Base-by-base conservation (phyloP, 768 basidiomycete species). In the Agaricus subrufescens region DNA sequence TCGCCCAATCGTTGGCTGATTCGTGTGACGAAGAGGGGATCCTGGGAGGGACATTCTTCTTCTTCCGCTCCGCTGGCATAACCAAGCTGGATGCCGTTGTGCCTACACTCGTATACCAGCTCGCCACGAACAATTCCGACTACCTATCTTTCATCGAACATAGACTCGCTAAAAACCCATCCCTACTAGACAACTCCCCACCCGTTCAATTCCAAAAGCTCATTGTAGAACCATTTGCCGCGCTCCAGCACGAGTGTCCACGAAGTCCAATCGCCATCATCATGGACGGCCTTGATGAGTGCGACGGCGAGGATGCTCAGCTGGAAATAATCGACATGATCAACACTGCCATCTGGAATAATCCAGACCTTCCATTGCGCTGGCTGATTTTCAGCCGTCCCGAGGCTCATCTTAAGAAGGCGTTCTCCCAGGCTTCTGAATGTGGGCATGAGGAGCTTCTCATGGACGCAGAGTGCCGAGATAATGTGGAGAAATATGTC, bases 1-100 rank as follows among this genome's bases (percentile, higher is more conserved):
- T 58, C 9, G 46, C 58, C 4, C 46, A 54, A 48, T 50, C 52
- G 1, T 50, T 58, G 31, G 52, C 46, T 34, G 42, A 47, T n/a
- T 40, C 30, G 1, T 48, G 47, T 3, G 19, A 12, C 1, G 12
- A 45, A n/a, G 12, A 12, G n/a, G 26, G 46, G 2, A 27, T 23
- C 1, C 40, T 58, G 0, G 52, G 52, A 9, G 57, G 29, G 2
- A 25, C 52, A 29, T 58, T 44, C 29, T 58, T 58, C 29, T 54
- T 52, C 29, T 54, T 46, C n/a, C 4, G 51, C 4, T 10, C 29
- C 14, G 31, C 43, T 40, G 9, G 30, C 8, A 39, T 42, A 26
- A 44, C 45, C 42, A 46, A 50, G 25, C 40, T 40, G 6, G 42
- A 37, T 15, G 10, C 34, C 29, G 29, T 57, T 30, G 26, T 57